Percentiles rank a stretch among this genome's conserved stretches.
Evolutionary conservation across 306 rosid species (phyloP).

Genomic region (Cicer judaicum): DNA sequence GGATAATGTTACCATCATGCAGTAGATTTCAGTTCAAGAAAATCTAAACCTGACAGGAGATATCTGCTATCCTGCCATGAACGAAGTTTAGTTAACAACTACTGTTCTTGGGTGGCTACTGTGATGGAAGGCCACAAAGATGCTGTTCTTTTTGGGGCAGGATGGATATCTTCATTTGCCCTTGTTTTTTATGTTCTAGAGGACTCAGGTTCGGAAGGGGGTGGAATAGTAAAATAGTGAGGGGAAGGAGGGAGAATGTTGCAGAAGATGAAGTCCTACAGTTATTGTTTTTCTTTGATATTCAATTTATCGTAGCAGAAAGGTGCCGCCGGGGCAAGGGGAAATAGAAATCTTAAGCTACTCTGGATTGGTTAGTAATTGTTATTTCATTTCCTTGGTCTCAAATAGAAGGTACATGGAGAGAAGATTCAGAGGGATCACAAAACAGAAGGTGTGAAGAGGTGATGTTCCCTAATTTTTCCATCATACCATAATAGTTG

Average conservation of each 20-base stretch:
- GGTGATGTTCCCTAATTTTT: slow-evolving; percentile 51
- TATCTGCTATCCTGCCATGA: slow-evolving; percentile 43
- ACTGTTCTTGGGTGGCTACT: slow-evolving; percentile 46
- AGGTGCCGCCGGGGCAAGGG: slow-evolving; percentile 46
- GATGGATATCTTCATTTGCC: slow-evolving; percentile 27
- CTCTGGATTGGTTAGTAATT: slow-evolving; percentile 37
- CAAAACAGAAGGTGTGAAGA: slow-evolving; percentile 36
- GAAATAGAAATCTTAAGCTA: slow-evolving; percentile 45
- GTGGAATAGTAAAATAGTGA: slow-evolving; percentile 31
- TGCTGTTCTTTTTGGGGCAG: slow-evolving; percentile 23
- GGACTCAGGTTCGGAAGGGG: slow-evolving; percentile 27
- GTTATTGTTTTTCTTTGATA: slow-evolving; percentile 57
- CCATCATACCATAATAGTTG: slow-evolving; percentile 48
- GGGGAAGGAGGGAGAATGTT: slow-evolving; percentile 35
- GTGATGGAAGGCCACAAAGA: slow-evolving; percentile 36
- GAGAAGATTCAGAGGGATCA: slow-evolving; percentile 47
- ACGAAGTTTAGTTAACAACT: slow-evolving; percentile 47
- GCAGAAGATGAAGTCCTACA: slow-evolving; percentile 46
- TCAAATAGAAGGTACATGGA: slow-evolving; percentile 38
- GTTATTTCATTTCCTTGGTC: slow-evolving; percentile 37
- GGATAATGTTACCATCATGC: slow-evolving; percentile 55
- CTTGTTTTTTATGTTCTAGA: slow-evolving; percentile 39
- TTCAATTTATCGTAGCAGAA: slow-evolving; percentile 62
- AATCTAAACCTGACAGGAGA: slow-evolving; percentile 47
- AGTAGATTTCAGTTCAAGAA: slow-evolving; percentile 49